Evolutionary conservation across 2,329 filamentous ascomycete genomes (phyloP).

Genomic region (Madurella mycetomatis): DNA sequence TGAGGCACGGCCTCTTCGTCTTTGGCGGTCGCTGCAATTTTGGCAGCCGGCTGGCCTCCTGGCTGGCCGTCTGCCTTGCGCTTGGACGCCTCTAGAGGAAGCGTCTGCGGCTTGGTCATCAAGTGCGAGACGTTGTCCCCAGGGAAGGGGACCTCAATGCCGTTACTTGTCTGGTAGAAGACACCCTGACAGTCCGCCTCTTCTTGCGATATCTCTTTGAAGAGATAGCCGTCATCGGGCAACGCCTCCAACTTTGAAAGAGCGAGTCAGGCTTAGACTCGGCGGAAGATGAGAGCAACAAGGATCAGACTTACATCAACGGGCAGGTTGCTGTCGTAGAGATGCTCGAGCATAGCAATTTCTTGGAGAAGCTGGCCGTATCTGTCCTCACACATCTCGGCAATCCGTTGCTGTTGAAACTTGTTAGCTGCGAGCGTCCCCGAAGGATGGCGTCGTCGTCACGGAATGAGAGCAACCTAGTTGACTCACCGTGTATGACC

Average conservation of each 20-base stretch:
- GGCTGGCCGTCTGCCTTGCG: constrained; percentile 48
- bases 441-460: not conserved
- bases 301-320: constrained; percentile 43
- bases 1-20: constrained; percentile 30
- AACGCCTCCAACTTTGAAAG: constrained; percentile 19
- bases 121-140: constrained; percentile 36
- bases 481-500: constrained; percentile 25
- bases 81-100: constrained; percentile 40
- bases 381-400: constrained; percentile 40
- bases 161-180: constrained; percentile 38
- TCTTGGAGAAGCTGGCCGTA: constrained; percentile 44
- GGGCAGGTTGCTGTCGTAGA: constrained; percentile 42
- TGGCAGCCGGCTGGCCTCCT: constrained; percentile 47
- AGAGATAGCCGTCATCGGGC: constrained; percentile 42
- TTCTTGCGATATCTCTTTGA: constrained; percentile 42
- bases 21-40: constrained; percentile 36
- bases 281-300: not conserved
- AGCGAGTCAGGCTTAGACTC: constrained; percentile 12
- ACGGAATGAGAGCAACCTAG: not conserved
- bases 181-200: constrained; percentile 42
- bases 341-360: constrained; percentile 41
- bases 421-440: not conserved
- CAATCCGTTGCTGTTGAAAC: constrained; percentile 14
- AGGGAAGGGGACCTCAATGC: constrained; percentile 41
- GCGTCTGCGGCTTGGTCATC: constrained; percentile 26